Conservation (phyloP, 768 basidiomycete genomes). For the Mycena chlorophos region DNA sequence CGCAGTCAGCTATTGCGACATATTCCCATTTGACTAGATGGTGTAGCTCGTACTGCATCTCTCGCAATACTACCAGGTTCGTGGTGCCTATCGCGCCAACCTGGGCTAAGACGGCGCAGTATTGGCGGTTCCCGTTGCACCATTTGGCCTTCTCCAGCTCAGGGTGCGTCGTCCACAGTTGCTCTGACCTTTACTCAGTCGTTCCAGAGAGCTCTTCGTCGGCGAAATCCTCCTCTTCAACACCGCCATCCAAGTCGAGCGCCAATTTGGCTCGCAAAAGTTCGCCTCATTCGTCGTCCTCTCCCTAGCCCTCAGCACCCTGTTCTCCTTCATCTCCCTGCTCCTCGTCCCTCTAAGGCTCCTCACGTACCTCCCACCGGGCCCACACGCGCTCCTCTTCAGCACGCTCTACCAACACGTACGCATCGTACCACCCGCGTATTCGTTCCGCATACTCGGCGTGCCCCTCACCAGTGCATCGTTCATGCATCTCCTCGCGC, state of each 20-base stretch:
- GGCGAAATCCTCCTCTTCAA: slow-evolving; percentile 74
- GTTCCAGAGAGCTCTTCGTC: slow-evolving; percentile 72
- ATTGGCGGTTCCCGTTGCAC: slow-evolving; percentile 81
- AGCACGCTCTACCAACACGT: slow-evolving; percentile 82
- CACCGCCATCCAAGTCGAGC: slow-evolving; percentile 69
- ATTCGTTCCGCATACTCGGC: slow-evolving; percentile 76
- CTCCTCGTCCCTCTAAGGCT: slow-evolving; percentile 66
- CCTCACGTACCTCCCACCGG: slow-evolving; percentile 73
- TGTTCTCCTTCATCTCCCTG: slow-evolving; percentile 64
- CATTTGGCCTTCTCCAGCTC: slow-evolving; percentile 81
- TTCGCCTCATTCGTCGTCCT: slow-evolving; percentile 85
- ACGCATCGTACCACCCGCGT: slow-evolving; percentile 72
- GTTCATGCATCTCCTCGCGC: slow-evolving; percentile 67
- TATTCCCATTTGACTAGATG: slow-evolving; percentile 15
- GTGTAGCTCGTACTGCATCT: slow-evolving; percentile 81
- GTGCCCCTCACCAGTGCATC: slow-evolving; percentile 75
- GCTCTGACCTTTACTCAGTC: background rate
- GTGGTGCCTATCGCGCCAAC: slow-evolving; percentile 15
- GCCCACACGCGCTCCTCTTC: slow-evolving; percentile 76
- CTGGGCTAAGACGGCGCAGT: slow-evolving; percentile 46
- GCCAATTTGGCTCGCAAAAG: slow-evolving; percentile 84
- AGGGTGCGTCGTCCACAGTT: slow-evolving; percentile 1
- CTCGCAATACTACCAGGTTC: slow-evolving; percentile 85
- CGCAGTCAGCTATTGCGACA: background rate
- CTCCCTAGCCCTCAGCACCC: no score